Percentiles rank a stretch among this genome's conserved stretches.
Conservation (phyloP, 306 rosid species). For the Coriaria nepalensis region DNA sequence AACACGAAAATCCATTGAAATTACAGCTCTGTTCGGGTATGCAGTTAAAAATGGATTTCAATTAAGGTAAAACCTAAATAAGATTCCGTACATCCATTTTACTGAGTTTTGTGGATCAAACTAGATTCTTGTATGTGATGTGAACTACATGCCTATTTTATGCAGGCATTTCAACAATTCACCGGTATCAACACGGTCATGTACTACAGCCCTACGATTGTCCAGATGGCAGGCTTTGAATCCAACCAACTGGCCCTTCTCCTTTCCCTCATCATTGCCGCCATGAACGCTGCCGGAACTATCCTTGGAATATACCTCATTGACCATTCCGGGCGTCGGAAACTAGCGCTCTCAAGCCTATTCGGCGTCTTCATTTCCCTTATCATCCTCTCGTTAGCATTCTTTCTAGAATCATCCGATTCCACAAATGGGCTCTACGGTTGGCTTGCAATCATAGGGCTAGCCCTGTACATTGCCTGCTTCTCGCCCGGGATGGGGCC, state of each 20-base stretch:
- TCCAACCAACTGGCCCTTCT: constrained; percentile 70
- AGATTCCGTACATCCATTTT: too few species aligned
- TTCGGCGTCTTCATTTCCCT: constrained; percentile 62
- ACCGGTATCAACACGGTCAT: constrained; percentile 92
- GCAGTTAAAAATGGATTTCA: too few species aligned
- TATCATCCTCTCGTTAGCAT: constrained; percentile 40
- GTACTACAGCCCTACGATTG: constrained; percentile 97
- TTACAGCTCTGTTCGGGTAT: too few species aligned
- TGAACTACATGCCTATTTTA: too few species aligned
- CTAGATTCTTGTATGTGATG: too few species aligned
- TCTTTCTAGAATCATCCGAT: constrained; percentile 35
- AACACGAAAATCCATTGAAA: too few species aligned
- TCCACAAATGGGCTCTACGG: constrained; percentile 34
- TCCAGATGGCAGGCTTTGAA: constrained; percentile 80
- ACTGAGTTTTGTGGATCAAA: too few species aligned
- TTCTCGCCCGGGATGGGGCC: constrained; percentile 95
- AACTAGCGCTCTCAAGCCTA: constrained; percentile 55
- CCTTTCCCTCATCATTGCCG: constrained; percentile 69
- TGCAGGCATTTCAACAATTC: constrained; percentile 91
- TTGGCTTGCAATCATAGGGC: constrained; percentile 60
- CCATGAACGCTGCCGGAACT: constrained; percentile 70
- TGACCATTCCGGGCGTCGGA: constrained; percentile 60
- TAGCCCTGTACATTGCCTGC: constrained; percentile 54
- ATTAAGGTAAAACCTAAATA: too few species aligned
- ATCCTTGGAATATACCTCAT: constrained; percentile 78